phyloP scores from a whole-genome alignment of 2,329 filamentous ascomycete genomes.

The Ascochyta rabiei region DNA sequence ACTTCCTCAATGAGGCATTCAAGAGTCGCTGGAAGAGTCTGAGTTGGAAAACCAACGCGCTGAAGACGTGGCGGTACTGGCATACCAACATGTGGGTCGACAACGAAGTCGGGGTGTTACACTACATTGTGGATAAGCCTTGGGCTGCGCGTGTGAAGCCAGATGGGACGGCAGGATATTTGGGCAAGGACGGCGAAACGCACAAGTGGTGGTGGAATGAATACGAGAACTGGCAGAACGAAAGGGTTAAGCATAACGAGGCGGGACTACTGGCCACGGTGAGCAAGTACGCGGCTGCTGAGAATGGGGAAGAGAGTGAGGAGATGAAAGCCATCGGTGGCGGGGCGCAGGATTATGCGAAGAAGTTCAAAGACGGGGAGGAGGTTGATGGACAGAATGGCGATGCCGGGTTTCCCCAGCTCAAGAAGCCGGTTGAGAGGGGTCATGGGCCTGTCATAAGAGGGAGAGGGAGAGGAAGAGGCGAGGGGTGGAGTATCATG shows the following conservation, averaged over 20 bases:
- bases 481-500: slow-evolving; percentile 28
- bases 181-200: slow-evolving; percentile 58
- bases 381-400: slow-evolving; percentile 11
- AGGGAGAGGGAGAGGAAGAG: slow-evolving; percentile 17
- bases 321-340: slow-evolving; percentile 42
- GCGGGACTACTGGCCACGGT: slow-evolving; percentile 26
- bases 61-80: slow-evolving; percentile 62
- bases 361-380: slow-evolving; percentile 29
- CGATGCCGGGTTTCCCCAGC: slow-evolving; percentile 1
- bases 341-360: slow-evolving; percentile 40
- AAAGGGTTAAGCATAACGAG: slow-evolving; percentile 30
- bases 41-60: slow-evolving; percentile 59
- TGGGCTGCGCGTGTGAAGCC: slow-evolving; percentile 54
- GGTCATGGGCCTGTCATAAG: slow-evolving; percentile 39
- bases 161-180: slow-evolving; percentile 55
- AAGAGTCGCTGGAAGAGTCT: slow-evolving; percentile 51
- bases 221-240: slow-evolving; percentile 50
- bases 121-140: slow-evolving; percentile 64
- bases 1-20: slow-evolving; percentile 60
- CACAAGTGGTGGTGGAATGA: slow-evolving; percentile 61
- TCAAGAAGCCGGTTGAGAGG: slow-evolving; percentile 26
- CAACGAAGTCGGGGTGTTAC: slow-evolving; percentile 55
- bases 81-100: slow-evolving; percentile 59
- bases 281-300: slow-evolving; percentile 31
- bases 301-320: slow-evolving; percentile 27